phyloP scores from a whole-genome alignment of 192 early-diverging fungal genomes.

The Radiomyces spectabilis region DNA sequence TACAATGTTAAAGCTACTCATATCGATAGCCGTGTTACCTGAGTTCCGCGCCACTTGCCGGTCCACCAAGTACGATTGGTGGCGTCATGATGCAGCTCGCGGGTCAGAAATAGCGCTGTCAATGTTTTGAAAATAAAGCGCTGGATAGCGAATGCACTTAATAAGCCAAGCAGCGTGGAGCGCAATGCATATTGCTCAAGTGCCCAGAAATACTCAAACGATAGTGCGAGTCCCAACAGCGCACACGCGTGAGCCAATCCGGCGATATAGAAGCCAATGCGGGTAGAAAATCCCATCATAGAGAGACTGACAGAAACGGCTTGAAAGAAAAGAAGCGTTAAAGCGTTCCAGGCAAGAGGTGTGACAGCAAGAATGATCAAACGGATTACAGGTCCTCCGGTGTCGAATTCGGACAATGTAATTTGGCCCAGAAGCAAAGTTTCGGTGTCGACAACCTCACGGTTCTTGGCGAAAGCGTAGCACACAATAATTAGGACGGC shows the following conservation, averaged over 20 bases:
- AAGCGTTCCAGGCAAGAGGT: constrained; percentile 49
- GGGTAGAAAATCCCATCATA: no score
- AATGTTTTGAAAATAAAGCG: constrained; percentile 51
- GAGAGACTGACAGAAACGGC: no score
- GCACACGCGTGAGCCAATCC: constrained; percentile 45
- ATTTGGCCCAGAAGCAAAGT: no score
- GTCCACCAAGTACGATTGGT: constrained; percentile 70
- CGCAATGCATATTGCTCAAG: constrained; percentile 45
- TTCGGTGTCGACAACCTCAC: no score
- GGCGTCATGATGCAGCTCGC: constrained; percentile 60
- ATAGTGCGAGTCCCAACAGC: constrained; percentile 37
- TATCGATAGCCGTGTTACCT: no score
- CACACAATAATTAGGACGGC: constrained; percentile 39
- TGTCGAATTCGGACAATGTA: no score
- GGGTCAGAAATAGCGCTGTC: constrained; percentile 51
- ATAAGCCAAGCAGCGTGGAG: constrained; percentile 45
- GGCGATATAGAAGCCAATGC: constrained; percentile 52
- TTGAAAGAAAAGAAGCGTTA: constrained; percentile 42
- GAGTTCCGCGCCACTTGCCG: constrained; percentile 55
- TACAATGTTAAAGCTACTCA: no score
- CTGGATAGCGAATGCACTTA: constrained; percentile 50
- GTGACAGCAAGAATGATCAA: constrained; percentile 42
- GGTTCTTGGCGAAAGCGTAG: constrained; percentile 50
- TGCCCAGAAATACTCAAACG: constrained; percentile 51
- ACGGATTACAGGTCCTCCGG: no score